A percentile compares a stretch with the other conserved stretches of the same genome.
Conservation (phyloP, 169 alveolate species). For the Eimeria necatrix region DNA sequence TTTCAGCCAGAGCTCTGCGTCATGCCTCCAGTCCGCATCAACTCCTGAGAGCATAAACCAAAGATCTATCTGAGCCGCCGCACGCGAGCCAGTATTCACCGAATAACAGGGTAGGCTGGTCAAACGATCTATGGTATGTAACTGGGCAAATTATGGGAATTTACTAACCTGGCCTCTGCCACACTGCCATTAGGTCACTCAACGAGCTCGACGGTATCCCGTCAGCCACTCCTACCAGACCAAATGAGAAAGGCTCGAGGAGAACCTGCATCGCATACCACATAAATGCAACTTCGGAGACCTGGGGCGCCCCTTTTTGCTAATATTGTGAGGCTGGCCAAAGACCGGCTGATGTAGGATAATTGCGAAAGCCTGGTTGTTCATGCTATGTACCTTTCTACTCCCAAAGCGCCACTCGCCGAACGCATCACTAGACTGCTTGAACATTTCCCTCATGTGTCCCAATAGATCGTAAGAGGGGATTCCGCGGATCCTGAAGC, state of each 20-base stretch:
- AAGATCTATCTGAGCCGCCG: too few relatives aligned
- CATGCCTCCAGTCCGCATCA: conserved; percentile 61
- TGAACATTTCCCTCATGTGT: conserved; percentile 49
- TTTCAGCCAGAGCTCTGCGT: conserved; percentile 54
- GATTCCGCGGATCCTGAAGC: conserved; percentile 54
- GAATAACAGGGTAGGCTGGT: background rate
- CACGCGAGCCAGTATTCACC: background rate
- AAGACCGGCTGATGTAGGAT: background rate
- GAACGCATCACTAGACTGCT: conserved; percentile 29
- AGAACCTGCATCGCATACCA: conserved; percentile 19
- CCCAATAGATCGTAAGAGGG: conserved; percentile 53
- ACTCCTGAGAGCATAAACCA: conserved; percentile 5
- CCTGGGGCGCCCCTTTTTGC: background rate
- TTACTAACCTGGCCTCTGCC: conserved; percentile 70
- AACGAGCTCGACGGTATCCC: background rate
- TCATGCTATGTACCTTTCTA: conserved; percentile 41
- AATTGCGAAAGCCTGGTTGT: background rate
- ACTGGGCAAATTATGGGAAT: background rate
- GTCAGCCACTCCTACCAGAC: conserved; percentile 37
- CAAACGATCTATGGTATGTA: background rate
- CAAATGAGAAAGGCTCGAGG: conserved; percentile 26
- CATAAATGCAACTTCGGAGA: background rate
- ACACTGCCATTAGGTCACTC: background rate
- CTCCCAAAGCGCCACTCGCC: conserved; percentile 65
- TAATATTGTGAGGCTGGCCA: background rate